These are phyloP conservation scores for Hylodesmum podocarpum DNA, from an alignment of 306 rosid genomes.

Conservation along the genomic window DNA sequence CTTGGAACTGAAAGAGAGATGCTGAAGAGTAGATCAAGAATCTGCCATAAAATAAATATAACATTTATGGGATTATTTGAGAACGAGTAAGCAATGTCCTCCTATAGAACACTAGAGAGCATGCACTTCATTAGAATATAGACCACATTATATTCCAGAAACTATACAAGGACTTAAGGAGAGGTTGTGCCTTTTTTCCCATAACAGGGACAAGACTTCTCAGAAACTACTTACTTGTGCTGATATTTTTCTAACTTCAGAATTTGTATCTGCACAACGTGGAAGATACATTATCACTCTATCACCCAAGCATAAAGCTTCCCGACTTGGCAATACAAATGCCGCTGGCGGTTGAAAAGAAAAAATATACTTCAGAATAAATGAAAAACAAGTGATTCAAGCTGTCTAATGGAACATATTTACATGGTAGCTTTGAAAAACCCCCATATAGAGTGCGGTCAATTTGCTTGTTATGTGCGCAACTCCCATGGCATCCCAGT, in stretches of 20 bases:
- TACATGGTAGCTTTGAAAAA: constrained; percentile 87
- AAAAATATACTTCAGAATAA: not conserved
- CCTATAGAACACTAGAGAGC: constrained; percentile 8
- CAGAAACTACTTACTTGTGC: constrained; percentile 65
- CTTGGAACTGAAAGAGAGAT: constrained; percentile 84
- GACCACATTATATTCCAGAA: not conserved
- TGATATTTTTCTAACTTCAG: constrained; percentile 91
- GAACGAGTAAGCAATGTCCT: constrained; percentile 11
- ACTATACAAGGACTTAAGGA: constrained; percentile 1
- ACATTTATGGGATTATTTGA: constrained; percentile 1
- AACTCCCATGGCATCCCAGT: constrained; percentile 84
- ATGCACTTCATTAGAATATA: constrained; percentile 6
- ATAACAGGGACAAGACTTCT: constrained; percentile 1
- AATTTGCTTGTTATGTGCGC: constrained; percentile 76
- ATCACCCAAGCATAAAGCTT: constrained; percentile 89
- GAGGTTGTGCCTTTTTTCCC: not conserved
- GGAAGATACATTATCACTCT: constrained; percentile 88
- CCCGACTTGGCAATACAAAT: constrained; percentile 88
- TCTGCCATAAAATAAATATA: constrained; percentile 51
- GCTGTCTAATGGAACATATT: constrained; percentile 33
- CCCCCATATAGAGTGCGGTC: constrained; percentile 73
- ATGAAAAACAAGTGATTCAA: constrained; percentile 4
- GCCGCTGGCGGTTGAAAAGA: constrained; percentile 62
- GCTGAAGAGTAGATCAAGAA: constrained; percentile 91
- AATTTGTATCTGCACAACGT: constrained; percentile 88